phyloP scores from a whole-genome alignment of 2,329 filamentous ascomycete genomes.

The Incumbomyces delicatus region DNA sequence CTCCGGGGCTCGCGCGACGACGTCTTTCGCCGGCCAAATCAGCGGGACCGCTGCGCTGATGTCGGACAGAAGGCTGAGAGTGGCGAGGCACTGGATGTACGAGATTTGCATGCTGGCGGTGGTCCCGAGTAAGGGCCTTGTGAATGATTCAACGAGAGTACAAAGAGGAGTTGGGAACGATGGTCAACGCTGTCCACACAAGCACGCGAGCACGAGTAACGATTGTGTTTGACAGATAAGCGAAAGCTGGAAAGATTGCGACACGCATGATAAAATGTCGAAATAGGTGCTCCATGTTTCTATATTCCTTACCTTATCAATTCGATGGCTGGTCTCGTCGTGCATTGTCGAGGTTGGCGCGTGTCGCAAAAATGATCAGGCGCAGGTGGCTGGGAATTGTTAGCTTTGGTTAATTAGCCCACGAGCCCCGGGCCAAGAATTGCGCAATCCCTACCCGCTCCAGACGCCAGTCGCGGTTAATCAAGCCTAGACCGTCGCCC shows the following conservation, averaged over 20 bases:
- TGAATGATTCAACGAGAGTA: neutral
- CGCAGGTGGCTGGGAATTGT: constrained; percentile 1
- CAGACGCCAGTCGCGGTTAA: neutral
- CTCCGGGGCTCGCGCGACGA: constrained; percentile 5
- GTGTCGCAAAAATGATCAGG: neutral
- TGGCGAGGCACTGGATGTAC: constrained; percentile 8
- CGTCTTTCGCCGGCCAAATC: constrained; percentile 1
- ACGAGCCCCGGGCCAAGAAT: neutral
- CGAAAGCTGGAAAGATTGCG: neutral
- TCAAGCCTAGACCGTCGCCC: neutral
- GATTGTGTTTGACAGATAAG: neutral
- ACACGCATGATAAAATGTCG: neutral
- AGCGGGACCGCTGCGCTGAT: neutral
- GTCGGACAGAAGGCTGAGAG: constrained; percentile 9
- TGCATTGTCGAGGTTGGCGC: neutral
- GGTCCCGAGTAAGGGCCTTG: no score
- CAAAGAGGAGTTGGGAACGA: neutral
- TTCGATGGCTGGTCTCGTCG: constrained; percentile 4
- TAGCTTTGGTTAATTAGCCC: neutral
- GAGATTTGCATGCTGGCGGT: constrained; percentile 8
- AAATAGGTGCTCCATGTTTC: constrained; percentile 2
- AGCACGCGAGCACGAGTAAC: no score
- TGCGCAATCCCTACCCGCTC: neutral
- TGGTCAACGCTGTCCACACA: neutral
- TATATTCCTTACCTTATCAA: neutral